A percentile compares a stretch with the other conserved stretches of the same genome.
These are phyloP conservation scores for Erysiphe pulchra DNA, from an alignment of 2,329 filamentous ascomycete genomes.

Conservation along the genomic window DNA sequence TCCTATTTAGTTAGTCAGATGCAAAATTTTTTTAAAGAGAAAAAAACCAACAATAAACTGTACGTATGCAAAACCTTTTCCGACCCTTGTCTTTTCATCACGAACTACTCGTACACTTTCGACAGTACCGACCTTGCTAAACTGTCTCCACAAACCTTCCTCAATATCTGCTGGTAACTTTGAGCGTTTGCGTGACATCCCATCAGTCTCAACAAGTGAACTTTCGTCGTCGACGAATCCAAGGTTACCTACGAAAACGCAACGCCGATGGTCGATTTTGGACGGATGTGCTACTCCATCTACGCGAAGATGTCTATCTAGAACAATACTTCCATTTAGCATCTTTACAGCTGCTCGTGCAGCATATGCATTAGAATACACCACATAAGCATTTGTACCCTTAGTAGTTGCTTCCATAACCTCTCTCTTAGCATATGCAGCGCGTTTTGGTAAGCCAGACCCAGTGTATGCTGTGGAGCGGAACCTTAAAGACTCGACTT, in stretches of 20 bases:
- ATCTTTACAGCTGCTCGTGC: constrained; percentile 50
- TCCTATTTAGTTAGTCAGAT: constrained; percentile 23
- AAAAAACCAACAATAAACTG: constrained; percentile 46
- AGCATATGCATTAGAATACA: constrained; percentile 53
- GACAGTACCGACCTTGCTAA: constrained; percentile 52
- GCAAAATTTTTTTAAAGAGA: constrained; percentile 2
- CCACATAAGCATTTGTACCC: constrained; percentile 81
- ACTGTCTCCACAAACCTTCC: constrained; percentile 74
- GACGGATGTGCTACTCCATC: constrained; percentile 78
- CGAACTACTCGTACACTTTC: constrained; percentile 85
- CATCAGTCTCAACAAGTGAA: constrained; percentile 35
- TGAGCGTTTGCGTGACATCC: constrained; percentile 45
- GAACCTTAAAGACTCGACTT: constrained; percentile 78
- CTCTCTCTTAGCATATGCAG: constrained; percentile 76
- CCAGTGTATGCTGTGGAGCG: constrained; percentile 72
- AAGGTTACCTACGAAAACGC: constrained; percentile 88
- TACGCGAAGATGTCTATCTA: constrained; percentile 71
- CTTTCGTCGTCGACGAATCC: constrained; percentile 89
- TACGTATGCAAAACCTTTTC: constrained; percentile 93
- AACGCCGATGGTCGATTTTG: constrained; percentile 60
- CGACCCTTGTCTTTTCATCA: constrained; percentile 71
- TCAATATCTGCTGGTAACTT: constrained; percentile 65
- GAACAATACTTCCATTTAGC: constrained; percentile 62
- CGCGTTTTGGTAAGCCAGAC: constrained; percentile 61
- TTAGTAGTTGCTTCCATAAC: constrained; percentile 79